These are phyloP conservation scores for Yamadazyma atlantica DNA, from an alignment of 1,139 yeast genomes.

Conservation along the genomic window DNA sequence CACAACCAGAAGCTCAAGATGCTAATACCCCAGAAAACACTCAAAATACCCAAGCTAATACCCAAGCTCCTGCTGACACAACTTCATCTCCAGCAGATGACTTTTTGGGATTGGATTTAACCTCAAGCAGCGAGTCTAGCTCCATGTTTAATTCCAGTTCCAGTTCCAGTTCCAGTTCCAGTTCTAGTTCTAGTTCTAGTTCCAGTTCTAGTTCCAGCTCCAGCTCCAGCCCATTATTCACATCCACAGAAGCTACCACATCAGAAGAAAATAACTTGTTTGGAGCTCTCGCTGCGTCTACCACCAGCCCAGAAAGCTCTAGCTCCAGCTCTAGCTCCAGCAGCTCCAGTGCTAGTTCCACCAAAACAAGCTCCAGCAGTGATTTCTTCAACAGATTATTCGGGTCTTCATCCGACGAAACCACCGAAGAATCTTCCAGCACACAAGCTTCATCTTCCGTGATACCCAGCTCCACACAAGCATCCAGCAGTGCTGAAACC, in stretches of 20 bases:
- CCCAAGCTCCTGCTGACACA: conserved; percentile 9
- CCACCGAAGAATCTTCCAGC: not conserved
- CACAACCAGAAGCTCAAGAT: conserved; percentile 19
- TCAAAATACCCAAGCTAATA: conserved; percentile 4
- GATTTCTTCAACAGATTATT: conserved; percentile 4
- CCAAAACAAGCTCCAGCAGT: conserved; percentile 8
- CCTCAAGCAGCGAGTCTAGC: conserved; percentile 2
- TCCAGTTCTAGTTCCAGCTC: conserved; percentile 9
- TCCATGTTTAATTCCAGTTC: conserved; percentile 8
- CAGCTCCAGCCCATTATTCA: not conserved
- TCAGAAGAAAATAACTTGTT: not conserved
- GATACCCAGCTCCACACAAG: conserved; percentile 1
- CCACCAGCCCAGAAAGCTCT: conserved; percentile 4
- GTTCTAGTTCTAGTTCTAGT: conserved; percentile 14
- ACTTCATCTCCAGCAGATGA: conserved; percentile 4
- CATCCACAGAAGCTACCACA: too few species aligned
- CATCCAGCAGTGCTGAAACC: conserved; percentile 1
- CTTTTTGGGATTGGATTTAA: conserved; percentile 1
- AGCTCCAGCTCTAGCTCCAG: conserved; percentile 5
- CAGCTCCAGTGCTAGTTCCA: conserved; percentile 4
- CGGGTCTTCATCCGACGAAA: not conserved
- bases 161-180: conserved; percentile 14
- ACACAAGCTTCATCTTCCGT: not conserved
- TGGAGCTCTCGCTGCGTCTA: not conserved
- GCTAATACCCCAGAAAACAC: not conserved